These are phyloP conservation scores for Fusarium sp. DNA, from an alignment of 2,329 filamentous ascomycete genomes.

Conservation along the genomic window DNA sequence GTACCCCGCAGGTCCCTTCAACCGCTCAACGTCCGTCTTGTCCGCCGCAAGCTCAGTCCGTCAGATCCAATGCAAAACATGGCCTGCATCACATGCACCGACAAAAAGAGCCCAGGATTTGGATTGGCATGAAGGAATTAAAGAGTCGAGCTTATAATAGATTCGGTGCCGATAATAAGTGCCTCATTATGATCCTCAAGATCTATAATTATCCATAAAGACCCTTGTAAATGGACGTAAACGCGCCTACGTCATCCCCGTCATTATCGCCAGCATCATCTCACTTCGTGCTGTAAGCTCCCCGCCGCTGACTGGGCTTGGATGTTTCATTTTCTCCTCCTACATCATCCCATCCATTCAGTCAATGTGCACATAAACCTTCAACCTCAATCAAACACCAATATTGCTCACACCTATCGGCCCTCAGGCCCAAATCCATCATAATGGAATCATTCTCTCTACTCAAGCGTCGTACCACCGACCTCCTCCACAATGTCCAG, in stretches of 20 bases:
- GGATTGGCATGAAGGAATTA: background rate
- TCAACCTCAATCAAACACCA: background rate
- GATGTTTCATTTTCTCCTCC: conserved; percentile 12
- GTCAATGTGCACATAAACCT: background rate
- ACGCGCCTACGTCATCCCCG: conserved; percentile 34
- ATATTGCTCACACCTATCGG: conserved; percentile 1
- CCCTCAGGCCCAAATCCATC: conserved; percentile 19
- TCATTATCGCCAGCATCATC: conserved; percentile 27
- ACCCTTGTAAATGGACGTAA: conserved; percentile 16
- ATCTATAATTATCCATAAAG: conserved; percentile 8
- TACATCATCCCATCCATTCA: conserved; percentile 18
- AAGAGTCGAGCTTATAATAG: background rate
- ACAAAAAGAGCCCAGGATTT: background rate
- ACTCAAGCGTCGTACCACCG: conserved; percentile 65
- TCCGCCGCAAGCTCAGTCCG: background rate
- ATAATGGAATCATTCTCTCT: conserved; percentile 60
- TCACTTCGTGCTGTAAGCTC: conserved; percentile 34
- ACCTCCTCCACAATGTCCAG: conserved; percentile 61
- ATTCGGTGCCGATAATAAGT: background rate
- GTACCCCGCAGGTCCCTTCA: conserved; percentile 29
- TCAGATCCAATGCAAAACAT: background rate
- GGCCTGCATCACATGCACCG: conserved; percentile 16
- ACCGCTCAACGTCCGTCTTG: conserved; percentile 13
- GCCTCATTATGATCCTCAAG: background rate
- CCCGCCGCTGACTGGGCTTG: conserved; percentile 29